These are phyloP conservation scores for Fusarium oxysporum DNA, from an alignment of 2,329 filamentous ascomycete genomes.

Conservation along the genomic window DNA sequence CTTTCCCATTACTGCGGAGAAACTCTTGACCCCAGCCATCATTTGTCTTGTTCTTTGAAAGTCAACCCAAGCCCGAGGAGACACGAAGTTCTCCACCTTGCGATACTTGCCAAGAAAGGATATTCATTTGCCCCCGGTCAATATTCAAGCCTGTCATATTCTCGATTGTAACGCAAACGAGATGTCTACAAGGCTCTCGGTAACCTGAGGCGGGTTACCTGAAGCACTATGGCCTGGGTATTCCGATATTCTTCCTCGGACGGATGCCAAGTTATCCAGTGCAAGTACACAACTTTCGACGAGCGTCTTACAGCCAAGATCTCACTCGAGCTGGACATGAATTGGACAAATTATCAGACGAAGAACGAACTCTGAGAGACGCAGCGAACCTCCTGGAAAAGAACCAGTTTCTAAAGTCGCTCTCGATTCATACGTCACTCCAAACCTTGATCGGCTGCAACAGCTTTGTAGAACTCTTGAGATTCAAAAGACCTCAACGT, in stretches of 20 bases:
- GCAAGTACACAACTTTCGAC: background rate
- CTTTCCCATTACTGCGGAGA: no score
- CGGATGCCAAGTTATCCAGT: background rate
- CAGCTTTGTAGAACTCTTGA: background rate
- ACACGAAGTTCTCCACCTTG: background rate
- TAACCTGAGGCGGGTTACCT: no score
- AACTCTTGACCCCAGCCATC: no score
- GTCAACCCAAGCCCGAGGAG: background rate
- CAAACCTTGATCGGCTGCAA: fast-evolving
- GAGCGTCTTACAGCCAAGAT: fast-evolving
- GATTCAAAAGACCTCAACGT: background rate
- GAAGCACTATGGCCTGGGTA: background rate
- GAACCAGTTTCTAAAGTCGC: fast-evolving
- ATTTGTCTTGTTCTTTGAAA: background rate
- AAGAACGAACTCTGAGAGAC: fast-evolving
- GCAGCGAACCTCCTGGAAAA: background rate
- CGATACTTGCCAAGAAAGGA: background rate
- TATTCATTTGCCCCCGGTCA: no score
- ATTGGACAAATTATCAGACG: no score
- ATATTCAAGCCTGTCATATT: background rate
- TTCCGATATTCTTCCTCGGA: background rate
- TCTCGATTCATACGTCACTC: no score
- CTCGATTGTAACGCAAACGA: background rate
- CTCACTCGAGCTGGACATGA: no score
- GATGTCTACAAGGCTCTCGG: background rate